Evolutionary conservation across 2,329 filamentous ascomycete genomes (phyloP).

Genomic region (Phaeosphaeriaceae sp.): DNA sequence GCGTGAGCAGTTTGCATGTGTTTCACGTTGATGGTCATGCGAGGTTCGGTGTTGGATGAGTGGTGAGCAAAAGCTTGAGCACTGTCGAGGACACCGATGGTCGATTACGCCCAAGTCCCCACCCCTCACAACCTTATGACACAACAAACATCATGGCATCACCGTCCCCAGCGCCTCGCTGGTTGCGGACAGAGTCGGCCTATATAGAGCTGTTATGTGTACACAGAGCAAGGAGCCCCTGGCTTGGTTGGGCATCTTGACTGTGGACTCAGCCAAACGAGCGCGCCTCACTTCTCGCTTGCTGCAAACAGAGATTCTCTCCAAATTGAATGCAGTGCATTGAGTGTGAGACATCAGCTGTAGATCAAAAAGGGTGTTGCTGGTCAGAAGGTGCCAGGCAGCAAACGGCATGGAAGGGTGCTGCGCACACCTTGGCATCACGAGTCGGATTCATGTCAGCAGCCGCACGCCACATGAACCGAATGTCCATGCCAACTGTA

Average conservation of each 20-base stretch:
- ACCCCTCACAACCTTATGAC: background rate
- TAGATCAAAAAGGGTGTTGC: background rate
- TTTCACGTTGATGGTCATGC: background rate
- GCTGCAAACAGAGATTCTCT: conserved; percentile 4
- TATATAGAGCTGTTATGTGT: background rate
- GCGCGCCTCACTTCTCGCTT: background rate
- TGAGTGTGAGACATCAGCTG: background rate
- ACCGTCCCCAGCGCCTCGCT: background rate
- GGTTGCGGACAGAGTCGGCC: background rate
- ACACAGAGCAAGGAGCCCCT: background rate
- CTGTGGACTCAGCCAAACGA: background rate
- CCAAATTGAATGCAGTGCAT: background rate
- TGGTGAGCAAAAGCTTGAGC: background rate
- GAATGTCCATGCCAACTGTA: conserved; percentile 9
- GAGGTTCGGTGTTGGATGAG: background rate
- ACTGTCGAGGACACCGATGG: background rate
- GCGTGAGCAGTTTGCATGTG: background rate
- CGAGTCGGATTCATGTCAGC: conserved; percentile 20
- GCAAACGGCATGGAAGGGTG: conserved; percentile 1
- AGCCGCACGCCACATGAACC: conserved; percentile 13
- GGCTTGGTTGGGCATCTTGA: background rate
- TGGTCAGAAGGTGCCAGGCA: conserved; percentile 17
- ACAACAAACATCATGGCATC: background rate
- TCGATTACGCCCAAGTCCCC: background rate
- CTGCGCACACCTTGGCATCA: conserved; percentile 6